Percentiles rank a stretch among this genome's conserved stretches.
Evolutionary conservation across 176 grass and related monocot genomes (phyloP).

Genomic region (Neostapfia colusana): DNA sequence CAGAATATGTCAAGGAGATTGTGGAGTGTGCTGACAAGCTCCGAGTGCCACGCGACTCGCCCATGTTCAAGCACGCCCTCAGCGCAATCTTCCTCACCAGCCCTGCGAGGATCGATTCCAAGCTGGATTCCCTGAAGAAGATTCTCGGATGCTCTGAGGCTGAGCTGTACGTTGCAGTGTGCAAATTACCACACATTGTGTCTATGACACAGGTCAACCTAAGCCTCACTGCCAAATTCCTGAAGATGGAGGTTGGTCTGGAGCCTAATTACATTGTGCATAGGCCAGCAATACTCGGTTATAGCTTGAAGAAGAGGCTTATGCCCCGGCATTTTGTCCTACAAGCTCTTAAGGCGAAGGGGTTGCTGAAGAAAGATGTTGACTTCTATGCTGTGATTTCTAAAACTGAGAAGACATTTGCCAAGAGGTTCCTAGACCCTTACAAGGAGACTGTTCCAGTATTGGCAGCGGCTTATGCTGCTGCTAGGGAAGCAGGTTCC

Average conservation of each 20-base stretch:
- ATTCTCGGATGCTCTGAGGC: conserved; percentile 42
- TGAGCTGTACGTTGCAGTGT: conserved; percentile 19
- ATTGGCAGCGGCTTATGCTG: conserved; percentile 36
- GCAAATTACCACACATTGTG: conserved; percentile 20
- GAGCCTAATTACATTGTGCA: conserved; percentile 9
- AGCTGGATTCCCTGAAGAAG: conserved; percentile 33
- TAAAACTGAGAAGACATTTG: background rate
- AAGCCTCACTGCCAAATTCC: conserved; percentile 34
- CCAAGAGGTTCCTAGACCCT: conserved; percentile 27
- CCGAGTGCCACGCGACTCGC: background rate
- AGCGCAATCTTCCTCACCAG: background rate
- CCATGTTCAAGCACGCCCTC: conserved; percentile 6
- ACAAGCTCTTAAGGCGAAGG: conserved; percentile 48
- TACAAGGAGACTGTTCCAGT: conserved; percentile 23
- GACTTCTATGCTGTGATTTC: background rate
- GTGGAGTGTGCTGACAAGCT: conserved; percentile 17
- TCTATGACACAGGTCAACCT: conserved; percentile 6
- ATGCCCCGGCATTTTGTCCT: conserved; percentile 37
- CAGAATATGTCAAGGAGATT: background rate
- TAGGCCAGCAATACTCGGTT: conserved; percentile 20
- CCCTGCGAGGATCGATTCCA: background rate
- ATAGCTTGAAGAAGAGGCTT: conserved; percentile 35
- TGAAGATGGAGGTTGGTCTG: conserved; percentile 25
- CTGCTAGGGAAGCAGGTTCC: background rate
- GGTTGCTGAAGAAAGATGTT: conserved; percentile 18